These are phyloP conservation scores for Candida nemodendra DNA, from an alignment of 805 yeast genomes.

Conservation along the genomic window DNA sequence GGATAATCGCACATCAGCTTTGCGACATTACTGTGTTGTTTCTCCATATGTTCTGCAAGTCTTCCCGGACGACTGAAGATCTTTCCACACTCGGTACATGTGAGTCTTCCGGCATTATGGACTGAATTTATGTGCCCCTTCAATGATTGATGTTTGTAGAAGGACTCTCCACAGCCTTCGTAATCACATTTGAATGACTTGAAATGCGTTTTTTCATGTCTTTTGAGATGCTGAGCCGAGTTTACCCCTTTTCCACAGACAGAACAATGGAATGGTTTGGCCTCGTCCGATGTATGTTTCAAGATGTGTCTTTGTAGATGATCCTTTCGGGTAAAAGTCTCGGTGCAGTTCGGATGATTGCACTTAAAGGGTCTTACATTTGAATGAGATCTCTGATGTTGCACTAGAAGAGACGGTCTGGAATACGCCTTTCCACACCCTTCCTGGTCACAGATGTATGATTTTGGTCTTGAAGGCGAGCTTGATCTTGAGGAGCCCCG, in stretches of 20 bases:
- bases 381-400: constrained; percentile 77
- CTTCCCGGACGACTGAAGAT: constrained; percentile 62
- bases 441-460: constrained; percentile 58
- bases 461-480: constrained; percentile 52
- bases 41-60: constrained; percentile 62
- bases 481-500: constrained; percentile 31
- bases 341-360: constrained; percentile 51
- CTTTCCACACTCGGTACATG: constrained; percentile 64
- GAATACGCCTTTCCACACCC: constrained; percentile 76
- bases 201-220: constrained; percentile 83
- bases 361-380: constrained; percentile 78
- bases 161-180: constrained; percentile 63
- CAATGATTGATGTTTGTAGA: constrained; percentile 72
- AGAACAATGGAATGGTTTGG: constrained; percentile 71
- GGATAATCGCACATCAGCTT: constrained; percentile 59
- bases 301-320: constrained; percentile 74
- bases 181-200: constrained; percentile 59
- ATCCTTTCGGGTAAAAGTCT: constrained; percentile 70
- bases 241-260: constrained; percentile 81
- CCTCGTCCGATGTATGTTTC: constrained; percentile 52
- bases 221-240: constrained; percentile 72
- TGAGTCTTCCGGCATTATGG: constrained; percentile 54
- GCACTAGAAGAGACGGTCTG: constrained; percentile 79
- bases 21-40: constrained; percentile 54
- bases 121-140: constrained; percentile 65